Conservation (phyloP, 257 asterid species). For the Solanum sejunctum region DNA sequence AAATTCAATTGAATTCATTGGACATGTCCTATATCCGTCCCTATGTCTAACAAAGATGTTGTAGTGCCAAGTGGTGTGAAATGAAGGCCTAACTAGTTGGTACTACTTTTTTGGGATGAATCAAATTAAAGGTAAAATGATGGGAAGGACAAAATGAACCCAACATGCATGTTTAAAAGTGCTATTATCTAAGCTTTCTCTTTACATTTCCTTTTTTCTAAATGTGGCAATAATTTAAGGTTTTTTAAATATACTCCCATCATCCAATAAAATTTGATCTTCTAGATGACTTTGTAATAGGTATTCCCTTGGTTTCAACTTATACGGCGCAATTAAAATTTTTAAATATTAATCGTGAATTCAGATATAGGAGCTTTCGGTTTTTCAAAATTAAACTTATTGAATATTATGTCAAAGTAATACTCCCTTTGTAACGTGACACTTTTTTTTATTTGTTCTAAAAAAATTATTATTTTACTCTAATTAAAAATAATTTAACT, state of each 20-base stretch:
- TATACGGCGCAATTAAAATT: not conserved
- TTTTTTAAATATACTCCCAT: constrained; percentile 1
- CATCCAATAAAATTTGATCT: not conserved
- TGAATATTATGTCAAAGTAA: not conserved
- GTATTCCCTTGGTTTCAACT: not conserved
- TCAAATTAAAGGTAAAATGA: not conserved
- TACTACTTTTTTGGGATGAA: not conserved
- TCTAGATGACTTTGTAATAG: not conserved
- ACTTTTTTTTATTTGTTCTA: too few species aligned
- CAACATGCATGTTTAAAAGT: not conserved
- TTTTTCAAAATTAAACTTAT: not conserved
- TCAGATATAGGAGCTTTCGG: not conserved
- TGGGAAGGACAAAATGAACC: not conserved
- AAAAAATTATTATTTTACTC: too few species aligned
- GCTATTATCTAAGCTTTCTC: not conserved
- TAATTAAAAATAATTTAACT: too few species aligned
- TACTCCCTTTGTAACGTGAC: rapidly evolving
- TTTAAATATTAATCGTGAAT: not conserved
- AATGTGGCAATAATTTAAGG: constrained; percentile 25
- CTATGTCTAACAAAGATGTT: not conserved
- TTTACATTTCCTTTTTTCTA: constrained; percentile 7
- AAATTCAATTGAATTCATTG: not conserved
- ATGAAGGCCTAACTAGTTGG: not conserved
- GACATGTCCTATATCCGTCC: not conserved
- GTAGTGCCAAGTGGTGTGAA: not conserved